Percentiles rank a stretch among this genome's conserved stretches.
phyloP scores from a whole-genome alignment of 2,329 filamentous ascomycete genomes.

The Ophiognomonia clavigignenti-juglandacearum region DNA sequence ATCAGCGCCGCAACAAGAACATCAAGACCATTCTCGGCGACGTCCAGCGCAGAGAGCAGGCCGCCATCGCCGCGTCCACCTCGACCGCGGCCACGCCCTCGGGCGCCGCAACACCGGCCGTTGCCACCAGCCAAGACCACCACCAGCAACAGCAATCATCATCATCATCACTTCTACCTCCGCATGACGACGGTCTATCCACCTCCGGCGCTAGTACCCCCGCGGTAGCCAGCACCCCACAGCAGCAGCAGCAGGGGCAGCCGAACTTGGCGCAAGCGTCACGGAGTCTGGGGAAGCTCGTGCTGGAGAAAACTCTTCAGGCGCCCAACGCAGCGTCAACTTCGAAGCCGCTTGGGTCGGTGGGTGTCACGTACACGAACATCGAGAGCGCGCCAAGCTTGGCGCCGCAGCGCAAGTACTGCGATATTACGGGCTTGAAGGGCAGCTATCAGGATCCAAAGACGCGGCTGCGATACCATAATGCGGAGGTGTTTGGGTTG shows the following conservation, averaged over 20 bases:
- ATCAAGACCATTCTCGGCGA: conserved; percentile 95
- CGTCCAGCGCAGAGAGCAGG: conserved; percentile 76
- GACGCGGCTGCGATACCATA: conserved; percentile 86
- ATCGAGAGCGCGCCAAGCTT: conserved; percentile 87
- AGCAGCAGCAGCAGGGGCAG: conserved; percentile 32
- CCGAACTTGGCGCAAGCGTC: conserved; percentile 86
- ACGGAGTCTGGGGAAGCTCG: conserved; percentile 78
- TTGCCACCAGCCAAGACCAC: conserved; percentile 25
- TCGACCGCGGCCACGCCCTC: conserved; percentile 52
- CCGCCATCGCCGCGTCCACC: conserved; percentile 53
- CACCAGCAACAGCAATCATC: too few relatives aligned
- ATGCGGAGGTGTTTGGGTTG: conserved; percentile 84
- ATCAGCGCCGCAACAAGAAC: conserved; percentile 96
- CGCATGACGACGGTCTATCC: conserved; percentile 45
- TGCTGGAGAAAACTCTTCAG: conserved; percentile 74
- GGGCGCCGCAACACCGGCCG: conserved; percentile 66
- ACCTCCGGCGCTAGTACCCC: conserved; percentile 57
- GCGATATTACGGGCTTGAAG: conserved; percentile 90
- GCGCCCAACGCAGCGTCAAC: conserved; percentile 26
- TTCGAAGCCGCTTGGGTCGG: conserved; percentile 29
- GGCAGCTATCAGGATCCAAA: conserved; percentile 93
- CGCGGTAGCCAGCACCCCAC: conserved; percentile 21
- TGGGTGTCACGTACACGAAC: conserved; percentile 86
- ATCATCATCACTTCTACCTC: too few relatives aligned
- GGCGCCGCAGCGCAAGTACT: conserved; percentile 82